Conservation (phyloP, 2,329 filamentous ascomycete species). For the Ophiocordyceps polyrhachis-furcata region DNA sequence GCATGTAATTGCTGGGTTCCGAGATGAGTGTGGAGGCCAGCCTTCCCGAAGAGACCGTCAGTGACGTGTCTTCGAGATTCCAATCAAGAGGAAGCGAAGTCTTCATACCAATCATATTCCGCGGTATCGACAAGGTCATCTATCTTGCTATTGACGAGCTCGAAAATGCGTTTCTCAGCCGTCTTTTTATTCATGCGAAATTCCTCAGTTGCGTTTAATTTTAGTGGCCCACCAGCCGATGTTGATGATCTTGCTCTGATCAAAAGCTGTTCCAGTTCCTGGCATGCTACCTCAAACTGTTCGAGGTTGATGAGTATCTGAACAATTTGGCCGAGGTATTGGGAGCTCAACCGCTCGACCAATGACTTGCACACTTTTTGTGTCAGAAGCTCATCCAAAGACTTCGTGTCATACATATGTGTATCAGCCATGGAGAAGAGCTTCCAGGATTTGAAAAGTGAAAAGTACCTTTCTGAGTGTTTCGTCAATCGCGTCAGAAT, state of each 20-base stretch:
- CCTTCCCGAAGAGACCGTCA: conserved; percentile 14
- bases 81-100: conserved; percentile 5
- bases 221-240: conserved; percentile 62
- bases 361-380: conserved; percentile 82
- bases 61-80: background rate
- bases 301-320: conserved; percentile 96
- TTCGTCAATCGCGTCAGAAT: conserved; percentile 77
- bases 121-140: conserved; percentile 93
- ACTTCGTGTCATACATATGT: conserved; percentile 33
- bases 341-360: conserved; percentile 71
- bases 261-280: conserved; percentile 71
- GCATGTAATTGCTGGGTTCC: conserved; percentile 85
- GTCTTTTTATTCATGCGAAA: conserved; percentile 87
- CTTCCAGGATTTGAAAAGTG: background rate
- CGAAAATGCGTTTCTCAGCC: conserved; percentile 93
- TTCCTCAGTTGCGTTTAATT: conserved; percentile 64
- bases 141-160: conserved; percentile 96
- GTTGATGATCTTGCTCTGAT: conserved; percentile 69
- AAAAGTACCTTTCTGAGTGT: conserved; percentile 53
- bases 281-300: conserved; percentile 87
- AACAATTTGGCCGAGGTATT: conserved; percentile 94
- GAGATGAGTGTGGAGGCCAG: conserved; percentile 36
- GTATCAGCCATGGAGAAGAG: background rate
- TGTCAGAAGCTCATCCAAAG: conserved; percentile 85
- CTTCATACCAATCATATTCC: conserved; percentile 70